Base-by-base conservation (phyloP, 164 flowering plant species). In the Vitis vinifera region DNA sequence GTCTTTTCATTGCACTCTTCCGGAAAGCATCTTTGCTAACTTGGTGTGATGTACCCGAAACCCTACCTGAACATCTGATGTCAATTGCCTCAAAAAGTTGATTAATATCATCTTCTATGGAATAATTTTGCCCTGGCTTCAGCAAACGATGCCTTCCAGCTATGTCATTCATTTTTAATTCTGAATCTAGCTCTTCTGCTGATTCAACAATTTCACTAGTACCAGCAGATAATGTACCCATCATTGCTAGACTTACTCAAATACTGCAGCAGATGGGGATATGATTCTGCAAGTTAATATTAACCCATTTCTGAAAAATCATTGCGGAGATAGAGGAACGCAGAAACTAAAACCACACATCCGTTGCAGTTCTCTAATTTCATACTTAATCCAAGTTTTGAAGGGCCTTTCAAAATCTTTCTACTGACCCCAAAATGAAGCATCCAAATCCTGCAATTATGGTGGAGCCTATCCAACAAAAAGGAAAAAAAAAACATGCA, bases 161-260 rank as follows among this genome's bases (percentile, higher is more conserved):
- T 44, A 66, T 71, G 17, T 73, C 80, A 62, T 67, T 68, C 69
- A 74, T 51, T 62, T 67, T 76, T 0, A 27, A 62, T 52, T 71
- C 80, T 65, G 75, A 55, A 67, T 76, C 79, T 17, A 59, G 11
- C 30, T 84, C 91, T 65, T 83, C 89, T 15, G 12, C 73, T 48
- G 83, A 70, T 76, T 91, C 94, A 14, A 84, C 85, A 64, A 91
- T 91, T 77, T 91, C 97, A 79, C 85, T 85, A 55, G 80, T 79
- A 44, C 81, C 75, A 16, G 44, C 44, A 37, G 75, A 30, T 9
- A 62, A 17, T 2, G 80, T 59, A 65, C 71, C 84, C 92, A 86
- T 87, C 67, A 68, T 30, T 49, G 53, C 17, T 3, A 15, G 31
- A 57, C 55, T 64, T 69, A 77, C 51, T 9, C 10, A 55, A 73